phyloP scores from a whole-genome alignment of 2,329 filamentous ascomycete species.

The Pseudopyricularia cyperi region DNA sequence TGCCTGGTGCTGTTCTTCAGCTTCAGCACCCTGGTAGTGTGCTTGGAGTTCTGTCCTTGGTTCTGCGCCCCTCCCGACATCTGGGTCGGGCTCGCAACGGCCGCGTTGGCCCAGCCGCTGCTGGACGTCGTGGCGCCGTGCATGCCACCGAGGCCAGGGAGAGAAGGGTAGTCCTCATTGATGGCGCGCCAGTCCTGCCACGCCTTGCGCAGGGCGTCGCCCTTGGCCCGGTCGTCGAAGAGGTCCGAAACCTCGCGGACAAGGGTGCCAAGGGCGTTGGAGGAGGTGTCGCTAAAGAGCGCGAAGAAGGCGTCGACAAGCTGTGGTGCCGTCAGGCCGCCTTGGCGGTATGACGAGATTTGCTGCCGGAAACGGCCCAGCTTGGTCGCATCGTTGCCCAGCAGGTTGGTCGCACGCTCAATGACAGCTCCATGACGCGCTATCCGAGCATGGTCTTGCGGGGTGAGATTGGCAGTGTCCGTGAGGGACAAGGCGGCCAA shows the following conservation, averaged over 20 bases:
- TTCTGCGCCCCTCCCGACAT: constrained; percentile 20
- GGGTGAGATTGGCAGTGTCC: constrained; percentile 41
- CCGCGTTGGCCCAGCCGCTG: constrained; percentile 47
- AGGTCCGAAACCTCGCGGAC: constrained; percentile 86
- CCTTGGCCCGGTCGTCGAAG: constrained; percentile 71
- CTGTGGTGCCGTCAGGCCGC: constrained; percentile 55
- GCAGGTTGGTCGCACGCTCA: constrained; percentile 69
- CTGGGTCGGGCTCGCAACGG: constrained; percentile 46
- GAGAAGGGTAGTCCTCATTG: constrained; percentile 86
- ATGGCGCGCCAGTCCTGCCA: constrained; percentile 96
- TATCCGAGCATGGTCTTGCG: constrained; percentile 69
- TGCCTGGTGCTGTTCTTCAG: constrained; percentile 44
- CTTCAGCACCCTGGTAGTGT: constrained; percentile 41
- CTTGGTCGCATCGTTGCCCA: constrained; percentile 65
- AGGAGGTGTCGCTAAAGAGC: constrained; percentile 66
- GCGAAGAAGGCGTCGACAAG: constrained; percentile 82
- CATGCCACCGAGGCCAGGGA: constrained; percentile 63
- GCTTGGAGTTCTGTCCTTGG: constrained; percentile 28
- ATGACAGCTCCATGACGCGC: constrained; percentile 74
- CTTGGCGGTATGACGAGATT: constrained; percentile 66
- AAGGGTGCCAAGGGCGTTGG: constrained; percentile 72
- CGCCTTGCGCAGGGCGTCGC: constrained; percentile 60
- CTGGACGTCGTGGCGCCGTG: constrained; percentile 44
- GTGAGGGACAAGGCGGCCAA: constrained; percentile 39
- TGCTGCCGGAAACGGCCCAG: constrained; percentile 64